Base-by-base conservation (phyloP, 1,284 basidiomycete species). In the Melampsora americana region DNA sequence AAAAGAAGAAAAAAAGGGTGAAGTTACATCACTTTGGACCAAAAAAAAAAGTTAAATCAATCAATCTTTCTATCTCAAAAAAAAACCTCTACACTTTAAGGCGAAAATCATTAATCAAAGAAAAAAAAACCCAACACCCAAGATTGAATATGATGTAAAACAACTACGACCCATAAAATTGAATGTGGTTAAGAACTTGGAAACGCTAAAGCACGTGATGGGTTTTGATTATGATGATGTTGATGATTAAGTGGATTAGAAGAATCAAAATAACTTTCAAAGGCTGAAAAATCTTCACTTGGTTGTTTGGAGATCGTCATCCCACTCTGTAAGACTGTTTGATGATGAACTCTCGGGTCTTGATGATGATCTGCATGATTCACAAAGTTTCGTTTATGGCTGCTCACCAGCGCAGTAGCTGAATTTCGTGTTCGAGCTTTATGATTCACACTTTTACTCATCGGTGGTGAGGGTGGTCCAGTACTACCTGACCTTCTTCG, bases 261-360 rank as follows among this genome's bases (percentile, higher is more conserved):
- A 11, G 60, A 35, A 42, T 73, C 62, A 26, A 73, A 73, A 53
- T 73, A 73, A 35, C 70, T 73, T 62, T 66, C 50, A 30, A 73
- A 73, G 39, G 70, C 70, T 7, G 70, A 73, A 53, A 73, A 73
- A 50, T 73, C 70, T 66, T 73, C 70, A 50, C 61, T 65, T 1
- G 70, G 70, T 73, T 73, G 61, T 66, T 73, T 73, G 3, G 62
- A 66, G 20, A 66, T 53, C 3, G 3, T 53, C 23, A 20, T 53
- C 14, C 23, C 50, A 20, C 23, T 61, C 20, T 53, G n/a, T 1
- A 5, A 6, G 4, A 12, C 2, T 66, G 12, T 23, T 66, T 14
- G 64, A 66, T 39, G 3, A 39, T 66, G 20, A 66, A 6, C 4
- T 23, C 35, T 66, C 6, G 16, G 18, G n/a, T 66, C 35, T 7